Percentiles rank a stretch among this genome's conserved stretches.
phyloP scores from a whole-genome alignment of 129 eudicot species.

The Helichrysum umbraculigerum region DNA sequence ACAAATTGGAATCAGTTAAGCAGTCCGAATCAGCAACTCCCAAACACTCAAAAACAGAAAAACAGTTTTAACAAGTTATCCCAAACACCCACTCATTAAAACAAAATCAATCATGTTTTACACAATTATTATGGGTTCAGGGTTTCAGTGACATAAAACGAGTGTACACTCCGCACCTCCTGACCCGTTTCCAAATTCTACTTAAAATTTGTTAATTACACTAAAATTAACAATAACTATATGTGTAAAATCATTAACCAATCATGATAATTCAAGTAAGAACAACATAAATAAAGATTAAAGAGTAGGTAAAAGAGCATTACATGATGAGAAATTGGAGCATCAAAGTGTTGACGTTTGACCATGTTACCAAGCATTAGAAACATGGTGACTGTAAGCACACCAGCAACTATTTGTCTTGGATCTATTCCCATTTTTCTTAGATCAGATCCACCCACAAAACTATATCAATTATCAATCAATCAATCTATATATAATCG shows the following conservation, averaged over 20 bases:
- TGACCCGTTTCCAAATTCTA: not conserved
- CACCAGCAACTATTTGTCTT: slow-evolving; percentile 82
- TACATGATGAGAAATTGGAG: slow-evolving; percentile 53
- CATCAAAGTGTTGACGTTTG: slow-evolving; percentile 80
- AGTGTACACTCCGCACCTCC: not conserved
- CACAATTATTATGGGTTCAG: too few species aligned
- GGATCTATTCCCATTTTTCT: slow-evolving; percentile 67
- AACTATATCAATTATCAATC: slow-evolving; percentile 9
- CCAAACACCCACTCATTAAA: not conserved
- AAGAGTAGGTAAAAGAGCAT: not conserved
- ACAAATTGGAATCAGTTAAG: not conserved
- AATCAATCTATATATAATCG: not conserved
- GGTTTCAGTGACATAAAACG: too few species aligned
- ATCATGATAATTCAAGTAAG: not conserved
- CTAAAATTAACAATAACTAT: too few species aligned
- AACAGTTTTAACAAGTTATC: not conserved
- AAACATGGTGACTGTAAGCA: slow-evolving; percentile 90
- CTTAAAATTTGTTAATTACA: not conserved
- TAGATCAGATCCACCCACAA: slow-evolving; percentile 43
- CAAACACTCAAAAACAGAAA: not conserved
- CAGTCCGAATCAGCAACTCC: not conserved
- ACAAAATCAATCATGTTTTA: not conserved
- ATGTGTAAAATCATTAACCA: not conserved
- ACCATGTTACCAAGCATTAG: slow-evolving; percentile 96
- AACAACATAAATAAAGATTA: not conserved